Percentiles rank a stretch among this genome's conserved stretches.
phyloP scores from a whole-genome alignment of 2,329 filamentous ascomycete genomes.

The Aspergillus hiratsukae region DNA sequence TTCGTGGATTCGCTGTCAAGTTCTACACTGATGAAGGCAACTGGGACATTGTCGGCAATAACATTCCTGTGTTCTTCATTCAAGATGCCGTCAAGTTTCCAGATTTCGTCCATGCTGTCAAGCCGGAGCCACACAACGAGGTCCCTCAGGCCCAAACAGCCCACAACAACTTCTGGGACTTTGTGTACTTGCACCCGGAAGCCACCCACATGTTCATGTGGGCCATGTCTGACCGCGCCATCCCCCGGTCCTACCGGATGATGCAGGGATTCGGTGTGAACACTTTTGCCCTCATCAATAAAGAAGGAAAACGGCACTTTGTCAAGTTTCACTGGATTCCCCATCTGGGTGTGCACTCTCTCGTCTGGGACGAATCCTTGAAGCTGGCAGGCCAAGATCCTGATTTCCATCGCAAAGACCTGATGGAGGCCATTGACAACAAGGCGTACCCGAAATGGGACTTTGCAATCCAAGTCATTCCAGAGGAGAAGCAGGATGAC shows the following conservation, averaged over 20 bases:
- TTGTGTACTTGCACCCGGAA: constrained; percentile 30
- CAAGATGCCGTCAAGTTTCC: constrained; percentile 41
- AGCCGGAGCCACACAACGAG: constrained; percentile 39
- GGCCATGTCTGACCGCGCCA: constrained; percentile 35
- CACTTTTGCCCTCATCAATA: constrained; percentile 31
- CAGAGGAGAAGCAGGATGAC: constrained; percentile 65
- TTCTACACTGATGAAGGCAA: constrained; percentile 76
- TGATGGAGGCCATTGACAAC: constrained; percentile 68
- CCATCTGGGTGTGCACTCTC: constrained; percentile 30
- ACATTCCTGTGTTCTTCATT: constrained; percentile 41
- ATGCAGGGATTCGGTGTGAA: constrained; percentile 37
- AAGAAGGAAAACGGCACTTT: constrained; percentile 29
- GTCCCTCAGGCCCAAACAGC: constrained; percentile 48
- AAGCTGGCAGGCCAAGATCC: constrained; percentile 72
- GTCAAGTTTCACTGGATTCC: constrained; percentile 35
- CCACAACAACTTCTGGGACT: constrained; percentile 51
- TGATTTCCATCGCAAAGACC: constrained; percentile 76
- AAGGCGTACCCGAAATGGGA: constrained; percentile 72
- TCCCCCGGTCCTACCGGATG: constrained; percentile 33
- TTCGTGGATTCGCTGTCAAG: constrained; percentile 73
- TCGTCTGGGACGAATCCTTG: constrained; percentile 62
- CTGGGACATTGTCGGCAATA: constrained; percentile 50
- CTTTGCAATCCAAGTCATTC: constrained; percentile 74
- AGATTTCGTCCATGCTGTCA: constrained; percentile 39
- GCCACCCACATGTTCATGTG: constrained; percentile 29